Base-by-base conservation (phyloP, 1,284 basidiomycete genomes). In the Psilocybe mexicana region DNA sequence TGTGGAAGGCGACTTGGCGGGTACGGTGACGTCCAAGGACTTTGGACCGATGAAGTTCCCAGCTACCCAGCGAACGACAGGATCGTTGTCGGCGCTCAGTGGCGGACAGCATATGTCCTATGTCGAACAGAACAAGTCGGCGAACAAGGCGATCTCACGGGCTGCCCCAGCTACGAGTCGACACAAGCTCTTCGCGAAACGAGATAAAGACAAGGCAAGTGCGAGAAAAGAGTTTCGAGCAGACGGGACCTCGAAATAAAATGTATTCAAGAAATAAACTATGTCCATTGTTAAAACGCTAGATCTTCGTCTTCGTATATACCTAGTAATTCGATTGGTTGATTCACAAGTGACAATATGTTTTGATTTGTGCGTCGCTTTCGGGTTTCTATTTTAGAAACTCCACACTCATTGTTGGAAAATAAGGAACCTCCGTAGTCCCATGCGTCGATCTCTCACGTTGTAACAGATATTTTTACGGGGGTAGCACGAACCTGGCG, bases 81-180 rank as follows among this genome's bases (percentile, higher is more conserved):
- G 94, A 0, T 90, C 90, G 28, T 80, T 98, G 55, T 87, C 87
- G 11, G 91, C 93, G 44, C 79, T 98, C 63, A 92, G 89, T 69
- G 93, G 94, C 44, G 94, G 86, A 6, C 90, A 93, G 67, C 89
- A 94, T 70, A 90, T 96, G 88, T 90, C 87, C 60, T 96, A 95
- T 69, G 82, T 92, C 53, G 94, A 96, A 74, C 90, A 93, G 74
- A 95, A 94, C 77, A 94, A 93, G 76, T 91, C 87, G 33, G 87
- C 89, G 60, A 96, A 96, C 79, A 90, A 89, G 76, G 85, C 87
- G 63, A 80, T 96, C 38, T 87, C 92, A 47, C 83, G 87, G 61
- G 88, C 90, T 58, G 63, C 62, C 35, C 60, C 66, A 12, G 53
- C 63, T 11, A 77, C 75, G 6, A 78, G 82, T 48, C 83, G 92